Evolutionary conservation across 2,329 filamentous ascomycete genomes (phyloP), one percentile per base, ranked within the genome.

Genomic region (Colletotrichum sp.): DNA sequence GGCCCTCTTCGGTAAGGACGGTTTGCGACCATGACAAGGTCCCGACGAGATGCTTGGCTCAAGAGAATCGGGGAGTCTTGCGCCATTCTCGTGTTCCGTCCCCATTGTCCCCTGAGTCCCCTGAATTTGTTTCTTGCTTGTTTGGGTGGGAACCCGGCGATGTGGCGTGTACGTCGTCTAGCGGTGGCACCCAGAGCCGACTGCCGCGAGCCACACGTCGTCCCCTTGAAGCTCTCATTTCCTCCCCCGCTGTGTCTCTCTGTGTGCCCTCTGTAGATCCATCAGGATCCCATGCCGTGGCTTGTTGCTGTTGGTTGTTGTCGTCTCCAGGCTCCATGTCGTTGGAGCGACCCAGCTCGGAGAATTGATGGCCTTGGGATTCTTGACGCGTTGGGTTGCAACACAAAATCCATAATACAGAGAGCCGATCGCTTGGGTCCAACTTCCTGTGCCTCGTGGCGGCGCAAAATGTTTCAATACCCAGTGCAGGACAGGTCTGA

Each of bases 1-100:
- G 73, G 78, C 71, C 75, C 73, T 79, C 72, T 58, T 79, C 77
- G 78, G 78, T 76, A 79, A 78, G 60, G 69, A 79, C 77, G 77
- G 78, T 78, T 78, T 78, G 78, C 78, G 79, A 76, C 76, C 67
- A 66, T 76, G 70, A 76, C 74, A 70, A 75, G 74, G 74, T 75
- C 60, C 60, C 9, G 66, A 62, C 52, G 61, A 70, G 71, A 66
- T 71, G 74, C 74, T 71, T 75, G 66, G 71, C 60, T 48, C 64
- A 30, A 75, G 43, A 70, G 60, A 64, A 75, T 73, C 71, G 48
- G 66, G 74, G 71, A 75, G 58, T 58, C 71, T 75, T 76, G 73
- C 73, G 73, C 74, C 70, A 64, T 69, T 70, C 66, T 64, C 64
- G 61, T 77, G 30, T 67, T 25, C 39, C 25, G 27, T 75, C 66